These are phyloP conservation scores for Exsudoporus frostii DNA, from an alignment of 768 basidiomycete species.

Conservation along the genomic window DNA sequence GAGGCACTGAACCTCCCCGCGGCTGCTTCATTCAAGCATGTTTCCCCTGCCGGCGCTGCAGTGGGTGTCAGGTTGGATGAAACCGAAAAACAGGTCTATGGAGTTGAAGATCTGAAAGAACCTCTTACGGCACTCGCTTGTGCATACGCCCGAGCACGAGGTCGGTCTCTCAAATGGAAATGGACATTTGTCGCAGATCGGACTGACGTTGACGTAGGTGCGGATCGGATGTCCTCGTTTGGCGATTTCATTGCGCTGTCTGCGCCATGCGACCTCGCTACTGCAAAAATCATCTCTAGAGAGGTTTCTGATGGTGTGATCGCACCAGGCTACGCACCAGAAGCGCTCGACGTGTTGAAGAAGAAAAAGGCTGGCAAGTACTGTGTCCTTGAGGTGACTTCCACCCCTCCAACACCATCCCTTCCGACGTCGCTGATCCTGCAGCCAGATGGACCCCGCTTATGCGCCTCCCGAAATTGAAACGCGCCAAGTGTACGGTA, in stretches of 20 bases:
- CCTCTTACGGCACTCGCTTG: slow-evolving; percentile 83
- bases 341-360: slow-evolving; percentile 83
- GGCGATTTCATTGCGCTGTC: slow-evolving; percentile 98
- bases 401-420: neutral
- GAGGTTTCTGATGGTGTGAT: slow-evolving; percentile 99
- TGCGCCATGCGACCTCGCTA: slow-evolving; percentile 87
- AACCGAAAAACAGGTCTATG: slow-evolving; percentile 90
- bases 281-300: slow-evolving; percentile 95
- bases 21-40: slow-evolving; percentile 99
- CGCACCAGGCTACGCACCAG: slow-evolving; percentile 85
- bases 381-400: slow-evolving; percentile 84
- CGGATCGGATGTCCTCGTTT: slow-evolving; percentile 99
- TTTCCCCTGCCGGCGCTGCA: slow-evolving; percentile 96
- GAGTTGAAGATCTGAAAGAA: slow-evolving; percentile 92
- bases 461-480: slow-evolving; percentile 80
- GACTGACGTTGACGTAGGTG: slow-evolving; percentile 48
- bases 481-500: slow-evolving; percentile 93
- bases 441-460: slow-evolving; percentile 74
- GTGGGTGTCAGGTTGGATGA: slow-evolving; percentile 83
- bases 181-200: neutral
- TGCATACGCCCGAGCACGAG: slow-evolving; percentile 95
- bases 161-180: slow-evolving; percentile 38
- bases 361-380: slow-evolving; percentile 99
- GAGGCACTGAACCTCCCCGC: slow-evolving; percentile 86
- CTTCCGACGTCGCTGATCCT: slow-evolving; percentile 5